phyloP scores from a whole-genome alignment of 2,329 filamentous ascomycete genomes.

The Venturia oleaginea region DNA sequence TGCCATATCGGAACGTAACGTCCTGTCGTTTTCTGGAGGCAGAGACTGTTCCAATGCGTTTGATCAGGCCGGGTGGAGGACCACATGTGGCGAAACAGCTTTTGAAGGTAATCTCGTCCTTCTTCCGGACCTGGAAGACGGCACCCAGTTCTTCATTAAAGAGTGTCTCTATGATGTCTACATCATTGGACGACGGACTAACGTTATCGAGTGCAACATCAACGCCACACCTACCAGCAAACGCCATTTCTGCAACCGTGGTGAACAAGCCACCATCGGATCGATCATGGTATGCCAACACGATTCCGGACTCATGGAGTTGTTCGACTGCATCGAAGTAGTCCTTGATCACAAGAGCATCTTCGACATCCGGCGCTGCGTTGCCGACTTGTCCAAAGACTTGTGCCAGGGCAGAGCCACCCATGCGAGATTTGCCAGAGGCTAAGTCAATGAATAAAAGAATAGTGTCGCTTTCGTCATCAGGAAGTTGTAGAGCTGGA shows the following conservation, averaged over 20 bases:
- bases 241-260: slow-evolving; percentile 94
- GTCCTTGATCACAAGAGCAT: slow-evolving; percentile 71
- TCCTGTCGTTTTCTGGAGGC: slow-evolving; percentile 55
- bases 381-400: slow-evolving; percentile 79
- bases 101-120: slow-evolving; percentile 76
- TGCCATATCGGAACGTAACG: slow-evolving; percentile 64
- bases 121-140: slow-evolving; percentile 86
- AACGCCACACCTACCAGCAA: slow-evolving; percentile 82
- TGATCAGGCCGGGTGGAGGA: slow-evolving; percentile 70
- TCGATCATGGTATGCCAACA: slow-evolving; percentile 89
- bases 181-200: slow-evolving; percentile 49
- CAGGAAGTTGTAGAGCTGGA: slow-evolving; percentile 69
- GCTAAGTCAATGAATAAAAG: slow-evolving; percentile 89
- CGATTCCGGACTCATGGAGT: slow-evolving; percentile 57
- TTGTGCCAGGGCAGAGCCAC: slow-evolving; percentile 86
- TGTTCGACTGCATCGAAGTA: slow-evolving; percentile 80
- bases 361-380: slow-evolving; percentile 76
- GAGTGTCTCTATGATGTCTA: slow-evolving; percentile 63
- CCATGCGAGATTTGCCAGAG: slow-evolving; percentile 68
- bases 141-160: slow-evolving; percentile 97
- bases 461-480: slow-evolving; percentile 72
- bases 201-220: slow-evolving; percentile 76
- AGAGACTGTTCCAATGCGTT: slow-evolving; percentile 72
- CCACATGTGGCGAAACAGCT: slow-evolving; percentile 87
- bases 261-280: slow-evolving; percentile 91